These are phyloP conservation scores for Dalbergia cultrata DNA, from an alignment of 306 rosid genomes.

Conservation along the genomic window DNA sequence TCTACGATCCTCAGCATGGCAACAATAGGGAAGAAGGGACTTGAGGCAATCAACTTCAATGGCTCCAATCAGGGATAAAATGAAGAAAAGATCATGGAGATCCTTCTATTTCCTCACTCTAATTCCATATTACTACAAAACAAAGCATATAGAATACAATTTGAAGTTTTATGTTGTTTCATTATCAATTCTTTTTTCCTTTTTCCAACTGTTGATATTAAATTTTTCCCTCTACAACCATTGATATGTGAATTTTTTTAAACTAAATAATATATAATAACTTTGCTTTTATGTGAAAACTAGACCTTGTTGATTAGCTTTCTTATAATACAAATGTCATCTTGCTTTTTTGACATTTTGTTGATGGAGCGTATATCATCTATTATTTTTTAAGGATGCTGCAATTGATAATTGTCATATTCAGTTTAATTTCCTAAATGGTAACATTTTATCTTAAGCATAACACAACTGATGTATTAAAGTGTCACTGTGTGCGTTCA, in stretches of 20 bases:
- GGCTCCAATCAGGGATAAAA: neutral
- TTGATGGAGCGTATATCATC: neutral
- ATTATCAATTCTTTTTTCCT: neutral
- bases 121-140: neutral
- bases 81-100: neutral
- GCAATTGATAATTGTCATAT: neutral
- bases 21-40: neutral
- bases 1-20: neutral
- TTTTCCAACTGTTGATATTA: neutral
- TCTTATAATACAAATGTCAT: neutral
- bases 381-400: neutral
- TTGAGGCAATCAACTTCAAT: neutral
- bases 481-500: neutral
- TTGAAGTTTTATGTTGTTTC: neutral
- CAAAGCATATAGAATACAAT: neutral
- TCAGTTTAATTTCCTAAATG: neutral
- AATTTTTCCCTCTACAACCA: neutral
- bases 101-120: neutral
- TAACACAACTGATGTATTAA: neutral
- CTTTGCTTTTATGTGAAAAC: neutral
- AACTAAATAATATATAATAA: neutral
- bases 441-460: neutral
- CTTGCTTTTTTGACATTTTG: neutral
- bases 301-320: neutral
- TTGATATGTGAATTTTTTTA: no score